phyloP scores from a whole-genome alignment of 1,284 basidiomycete genomes.

The Schizophyllum commune region DNA sequence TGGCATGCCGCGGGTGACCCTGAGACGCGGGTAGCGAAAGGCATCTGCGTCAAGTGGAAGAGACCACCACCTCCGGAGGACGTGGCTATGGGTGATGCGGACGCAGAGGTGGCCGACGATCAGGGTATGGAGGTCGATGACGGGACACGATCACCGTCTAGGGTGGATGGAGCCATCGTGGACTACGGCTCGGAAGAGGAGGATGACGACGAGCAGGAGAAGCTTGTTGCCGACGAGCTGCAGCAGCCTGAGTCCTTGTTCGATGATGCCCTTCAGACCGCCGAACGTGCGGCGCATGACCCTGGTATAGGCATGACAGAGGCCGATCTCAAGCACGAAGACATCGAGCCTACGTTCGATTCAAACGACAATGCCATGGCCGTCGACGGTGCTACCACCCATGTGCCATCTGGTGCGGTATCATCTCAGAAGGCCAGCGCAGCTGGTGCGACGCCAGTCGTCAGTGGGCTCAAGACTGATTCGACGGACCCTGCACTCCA shows the following conservation, averaged over 20 bases:
- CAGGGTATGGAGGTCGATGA: slow-evolving; percentile 24
- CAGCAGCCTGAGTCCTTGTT: slow-evolving; percentile 37
- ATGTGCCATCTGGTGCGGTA: not conserved
- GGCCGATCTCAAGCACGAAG: slow-evolving; percentile 47
- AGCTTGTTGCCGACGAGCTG: slow-evolving; percentile 48
- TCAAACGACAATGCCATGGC: not conserved
- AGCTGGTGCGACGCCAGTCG: not conserved
- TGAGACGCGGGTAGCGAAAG: slow-evolving; percentile 60
- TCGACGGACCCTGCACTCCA: slow-evolving; percentile 47
- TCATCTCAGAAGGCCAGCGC: not conserved
- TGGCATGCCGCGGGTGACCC: slow-evolving; percentile 74
- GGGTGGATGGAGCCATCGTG: slow-evolving; percentile 10
- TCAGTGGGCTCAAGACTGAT: slow-evolving; percentile 24
- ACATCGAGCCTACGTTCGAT: slow-evolving; percentile 35
- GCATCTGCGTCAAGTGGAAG: slow-evolving; percentile 66
- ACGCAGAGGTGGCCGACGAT: slow-evolving; percentile 17
- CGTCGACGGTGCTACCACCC: not conserved
- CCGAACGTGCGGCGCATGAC: slow-evolving; percentile 12
- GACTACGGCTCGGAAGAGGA: slow-evolving; percentile 53
- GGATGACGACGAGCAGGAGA: slow-evolving; percentile 54
- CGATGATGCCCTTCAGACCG: slow-evolving; percentile 42
- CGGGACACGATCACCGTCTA: slow-evolving; percentile 9
- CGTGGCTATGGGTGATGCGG: slow-evolving; percentile 14
- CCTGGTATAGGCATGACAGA: not conserved
- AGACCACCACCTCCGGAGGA: slow-evolving; percentile 28